phyloP scores from a whole-genome alignment of 768 basidiomycete species.

The Mycena rosella region DNA sequence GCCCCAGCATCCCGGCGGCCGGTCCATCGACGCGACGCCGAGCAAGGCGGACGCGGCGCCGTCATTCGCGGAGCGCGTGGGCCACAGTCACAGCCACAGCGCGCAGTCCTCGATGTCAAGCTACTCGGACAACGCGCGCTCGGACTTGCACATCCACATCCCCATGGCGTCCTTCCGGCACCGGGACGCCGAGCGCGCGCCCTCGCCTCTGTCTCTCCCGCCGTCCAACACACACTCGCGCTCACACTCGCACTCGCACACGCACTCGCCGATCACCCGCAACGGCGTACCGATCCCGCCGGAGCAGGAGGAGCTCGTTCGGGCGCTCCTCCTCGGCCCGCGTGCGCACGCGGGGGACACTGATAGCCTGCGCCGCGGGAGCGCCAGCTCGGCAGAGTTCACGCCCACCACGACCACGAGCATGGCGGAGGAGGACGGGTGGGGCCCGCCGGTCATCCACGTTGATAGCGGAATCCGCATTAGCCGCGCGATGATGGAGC shows the following conservation, averaged over 20 bases:
- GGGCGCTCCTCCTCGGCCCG: constrained; percentile 16
- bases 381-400: background rate
- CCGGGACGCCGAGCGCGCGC: background rate
- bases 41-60: constrained; percentile 11
- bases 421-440: background rate
- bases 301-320: constrained; percentile 27
- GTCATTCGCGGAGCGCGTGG: background rate
- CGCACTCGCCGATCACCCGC: constrained; percentile 33
- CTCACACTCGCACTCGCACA: constrained; percentile 6
- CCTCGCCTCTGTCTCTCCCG: background rate
- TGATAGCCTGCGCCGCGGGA: background rate
- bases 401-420: constrained; percentile 1
- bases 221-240: constrained; percentile 8
- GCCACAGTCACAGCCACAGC: constrained; percentile 22
- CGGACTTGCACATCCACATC: constrained; percentile 34
- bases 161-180: constrained; percentile 21
- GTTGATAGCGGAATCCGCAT: constrained; percentile 32
- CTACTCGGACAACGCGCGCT: constrained; percentile 18
- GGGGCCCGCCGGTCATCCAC: constrained; percentile 17
- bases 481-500: constrained; percentile 30
- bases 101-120: constrained; percentile 26
- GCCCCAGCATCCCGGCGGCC: constrained; percentile 24
- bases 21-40: constrained; percentile 29
- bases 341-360: constrained; percentile 1
- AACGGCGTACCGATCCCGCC: constrained; percentile 32